phyloP scores from a whole-genome alignment of 1,284 basidiomycete genomes.

The Pascua sp. region DNA sequence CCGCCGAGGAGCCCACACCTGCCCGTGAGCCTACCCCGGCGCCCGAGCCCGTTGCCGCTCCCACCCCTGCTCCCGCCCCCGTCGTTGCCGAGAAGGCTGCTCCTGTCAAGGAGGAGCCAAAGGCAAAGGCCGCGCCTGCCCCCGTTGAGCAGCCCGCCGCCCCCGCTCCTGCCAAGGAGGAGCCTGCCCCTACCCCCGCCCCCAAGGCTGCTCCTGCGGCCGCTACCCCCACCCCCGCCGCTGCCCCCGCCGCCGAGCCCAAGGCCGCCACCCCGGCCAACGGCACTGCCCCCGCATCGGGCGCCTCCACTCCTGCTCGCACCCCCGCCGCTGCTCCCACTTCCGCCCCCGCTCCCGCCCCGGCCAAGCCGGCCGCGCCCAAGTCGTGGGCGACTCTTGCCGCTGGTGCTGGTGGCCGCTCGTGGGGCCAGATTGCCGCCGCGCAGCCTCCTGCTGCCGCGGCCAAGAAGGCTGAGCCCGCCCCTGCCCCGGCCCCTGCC shows the following conservation, averaged over 20 bases:
- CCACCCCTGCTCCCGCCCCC: constrained; percentile 1
- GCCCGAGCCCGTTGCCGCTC: constrained; percentile 1
- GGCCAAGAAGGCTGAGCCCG: constrained; percentile 24
- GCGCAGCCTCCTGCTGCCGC: constrained; percentile 53
- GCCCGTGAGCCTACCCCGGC: constrained; percentile 3
- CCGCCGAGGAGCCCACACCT: constrained; percentile 11
- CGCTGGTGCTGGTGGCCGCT: constrained; percentile 71
- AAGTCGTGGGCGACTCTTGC: constrained; percentile 91
- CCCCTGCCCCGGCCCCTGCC: constrained; percentile 19
- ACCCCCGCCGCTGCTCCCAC: constrained; percentile 45
- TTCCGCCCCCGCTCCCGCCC: constrained; percentile 21
- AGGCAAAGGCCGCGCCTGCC: constrained; percentile 12
- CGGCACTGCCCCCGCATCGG: constrained; percentile 22
- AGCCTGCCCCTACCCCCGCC: constrained; percentile 20
- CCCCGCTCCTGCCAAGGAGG: constrained; percentile 14
- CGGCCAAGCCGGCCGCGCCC: constrained; percentile 58
- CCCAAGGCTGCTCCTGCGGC: constrained; percentile 26
- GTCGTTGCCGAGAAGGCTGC: constrained; percentile 3
- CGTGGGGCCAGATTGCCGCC: constrained; percentile 55
- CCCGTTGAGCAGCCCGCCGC: constrained; percentile 18
- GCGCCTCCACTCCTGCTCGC: constrained; percentile 31
- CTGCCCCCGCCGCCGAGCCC: constrained; percentile 47
- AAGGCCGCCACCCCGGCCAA: constrained; percentile 39
- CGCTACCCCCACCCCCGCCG: constrained; percentile 31
- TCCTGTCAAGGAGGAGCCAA: constrained; percentile 2